These are phyloP conservation scores for Apiotrichum sp. DNA, from an alignment of 1,284 basidiomycete species.

Conservation along the genomic window DNA sequence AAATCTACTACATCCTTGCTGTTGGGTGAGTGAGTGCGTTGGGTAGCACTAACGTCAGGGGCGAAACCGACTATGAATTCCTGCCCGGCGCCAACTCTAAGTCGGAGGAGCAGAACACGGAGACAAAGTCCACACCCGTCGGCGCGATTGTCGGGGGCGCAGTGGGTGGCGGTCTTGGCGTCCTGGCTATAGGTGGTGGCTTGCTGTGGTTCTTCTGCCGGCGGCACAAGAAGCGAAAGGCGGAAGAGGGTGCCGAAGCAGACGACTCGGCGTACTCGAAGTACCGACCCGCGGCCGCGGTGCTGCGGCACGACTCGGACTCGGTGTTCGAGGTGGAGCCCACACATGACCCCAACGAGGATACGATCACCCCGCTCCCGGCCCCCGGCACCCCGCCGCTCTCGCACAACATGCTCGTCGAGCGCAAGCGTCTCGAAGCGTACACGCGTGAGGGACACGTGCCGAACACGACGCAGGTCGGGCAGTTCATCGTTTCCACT, in stretches of 20 bases:
- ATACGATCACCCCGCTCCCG: neutral
- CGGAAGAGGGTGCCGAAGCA: neutral
- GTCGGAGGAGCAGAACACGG: neutral
- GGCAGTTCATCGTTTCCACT: too few species aligned
- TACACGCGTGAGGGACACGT: too few species aligned
- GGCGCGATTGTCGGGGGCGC: neutral
- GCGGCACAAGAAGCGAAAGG: neutral
- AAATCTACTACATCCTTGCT: neutral
- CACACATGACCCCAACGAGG: neutral
- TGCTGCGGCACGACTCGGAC: neutral
- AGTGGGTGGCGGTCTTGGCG: neutral
- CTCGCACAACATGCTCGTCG: neutral
- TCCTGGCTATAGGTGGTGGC: neutral
- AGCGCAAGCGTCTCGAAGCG: too few species aligned
- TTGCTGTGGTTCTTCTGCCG: neutral
- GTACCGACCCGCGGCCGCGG: too few species aligned
- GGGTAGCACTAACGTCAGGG: neutral
- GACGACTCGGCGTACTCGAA: too few species aligned
- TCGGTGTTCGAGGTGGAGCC: neutral
- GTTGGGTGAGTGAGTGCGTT: neutral
- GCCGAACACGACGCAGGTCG: too few species aligned
- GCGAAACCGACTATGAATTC: neutral
- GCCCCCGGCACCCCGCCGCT: neutral
- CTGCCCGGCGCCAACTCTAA: neutral
- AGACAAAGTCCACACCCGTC: neutral